A percentile compares a stretch with the other conserved stretches of the same genome.
These are phyloP conservation scores for Cucumis melo DNA, from an alignment of 306 rosid genomes.

Conservation along the genomic window DNA sequence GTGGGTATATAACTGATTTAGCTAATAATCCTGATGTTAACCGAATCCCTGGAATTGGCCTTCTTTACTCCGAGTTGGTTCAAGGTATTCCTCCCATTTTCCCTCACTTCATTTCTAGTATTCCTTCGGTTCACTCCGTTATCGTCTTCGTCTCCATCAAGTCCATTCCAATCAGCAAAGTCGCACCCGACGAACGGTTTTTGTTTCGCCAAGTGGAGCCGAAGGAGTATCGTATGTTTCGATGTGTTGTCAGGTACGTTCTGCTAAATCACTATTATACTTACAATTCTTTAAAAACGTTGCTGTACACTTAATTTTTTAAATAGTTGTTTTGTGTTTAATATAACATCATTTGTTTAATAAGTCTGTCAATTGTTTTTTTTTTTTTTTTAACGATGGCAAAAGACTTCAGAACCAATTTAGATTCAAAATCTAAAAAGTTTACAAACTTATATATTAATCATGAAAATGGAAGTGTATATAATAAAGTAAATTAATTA, in stretches of 20 bases:
- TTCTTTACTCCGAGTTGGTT: slow-evolving; percentile 63
- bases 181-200: slow-evolving; percentile 46
- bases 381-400: too few relatives aligned
- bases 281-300: too few relatives aligned
- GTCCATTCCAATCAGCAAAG: slow-evolving; percentile 47
- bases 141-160: slow-evolving; percentile 61
- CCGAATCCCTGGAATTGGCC: slow-evolving; percentile 57
- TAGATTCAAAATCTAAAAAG: too few relatives aligned
- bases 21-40: slow-evolving; percentile 20
- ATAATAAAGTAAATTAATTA: too few relatives aligned
- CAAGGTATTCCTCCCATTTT: slow-evolving; percentile 83
- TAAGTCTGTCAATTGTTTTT: too few relatives aligned
- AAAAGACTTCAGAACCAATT: too few relatives aligned
- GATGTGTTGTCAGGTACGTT: slow-evolving; percentile 58
- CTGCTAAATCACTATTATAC: neutral
- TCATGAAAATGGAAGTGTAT: too few relatives aligned
- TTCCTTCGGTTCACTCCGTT: slow-evolving; percentile 61
- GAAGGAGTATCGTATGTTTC: slow-evolving; percentile 39
- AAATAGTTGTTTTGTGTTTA: too few relatives aligned
- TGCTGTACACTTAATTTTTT: too few relatives aligned
- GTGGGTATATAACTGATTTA: slow-evolving; percentile 31
- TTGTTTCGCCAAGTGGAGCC: slow-evolving; percentile 57
- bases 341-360: too few relatives aligned
- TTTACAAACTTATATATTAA: too few relatives aligned
- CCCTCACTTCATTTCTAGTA: slow-evolving; percentile 38